phyloP scores from a whole-genome alignment of 2,329 filamentous ascomycete genomes.

The Clonostachys chloroleuca region DNA sequence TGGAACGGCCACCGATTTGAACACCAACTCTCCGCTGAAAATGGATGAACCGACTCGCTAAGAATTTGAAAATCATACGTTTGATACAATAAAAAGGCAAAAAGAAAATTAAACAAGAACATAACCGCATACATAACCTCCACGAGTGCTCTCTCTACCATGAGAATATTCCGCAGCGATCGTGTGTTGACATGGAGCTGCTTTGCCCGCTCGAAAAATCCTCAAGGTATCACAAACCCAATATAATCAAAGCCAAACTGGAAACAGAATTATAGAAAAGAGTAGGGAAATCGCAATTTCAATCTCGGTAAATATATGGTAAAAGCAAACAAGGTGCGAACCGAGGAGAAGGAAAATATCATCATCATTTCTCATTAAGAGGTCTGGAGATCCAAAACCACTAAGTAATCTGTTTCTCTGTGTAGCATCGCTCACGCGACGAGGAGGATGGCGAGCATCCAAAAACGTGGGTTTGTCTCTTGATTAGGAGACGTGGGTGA shows the following conservation, averaged over 20 bases:
- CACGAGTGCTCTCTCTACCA: no score
- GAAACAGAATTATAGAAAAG: neutral
- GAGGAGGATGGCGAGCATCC: neutral
- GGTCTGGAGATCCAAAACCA: neutral
- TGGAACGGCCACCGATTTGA: no score
- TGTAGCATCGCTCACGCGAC: neutral
- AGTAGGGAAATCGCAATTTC: neutral
- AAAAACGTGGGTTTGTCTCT: conserved; percentile 8
- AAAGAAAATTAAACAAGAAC: no score
- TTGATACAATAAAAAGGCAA: no score
- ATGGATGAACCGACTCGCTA: no score
- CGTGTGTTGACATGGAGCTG: no score
- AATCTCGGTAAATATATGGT: neutral
- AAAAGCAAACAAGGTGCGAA: neutral
- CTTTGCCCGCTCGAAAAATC: no score
- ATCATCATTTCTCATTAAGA: conserved; percentile 2
- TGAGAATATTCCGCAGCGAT: no score
- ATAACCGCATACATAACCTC: no score
- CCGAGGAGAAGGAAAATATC: neutral
- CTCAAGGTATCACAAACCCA: no score
- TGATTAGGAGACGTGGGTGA: conserved; percentile 21
- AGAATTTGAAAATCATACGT: no score
- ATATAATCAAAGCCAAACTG: neutral
- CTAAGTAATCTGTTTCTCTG: neutral
- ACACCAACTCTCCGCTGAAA: no score